Evolutionary conservation across 371 early-diverging fungal genomes (phyloP).

Genomic region (Entomophthora muscae): DNA sequence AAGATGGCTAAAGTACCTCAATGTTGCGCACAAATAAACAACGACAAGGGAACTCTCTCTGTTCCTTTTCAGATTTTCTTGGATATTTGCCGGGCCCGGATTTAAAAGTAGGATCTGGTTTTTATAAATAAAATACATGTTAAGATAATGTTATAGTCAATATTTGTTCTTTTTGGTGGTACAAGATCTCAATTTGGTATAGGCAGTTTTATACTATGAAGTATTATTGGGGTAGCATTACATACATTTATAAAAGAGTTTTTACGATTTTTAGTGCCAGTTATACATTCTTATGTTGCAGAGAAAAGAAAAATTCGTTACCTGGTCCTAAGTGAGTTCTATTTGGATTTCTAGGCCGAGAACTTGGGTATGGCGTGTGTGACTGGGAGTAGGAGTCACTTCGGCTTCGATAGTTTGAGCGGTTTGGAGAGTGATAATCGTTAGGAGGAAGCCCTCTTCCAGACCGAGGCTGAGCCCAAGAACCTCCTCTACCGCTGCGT

Average conservation of each 20-base stretch:
- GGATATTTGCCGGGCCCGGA: background rate
- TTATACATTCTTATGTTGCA: background rate
- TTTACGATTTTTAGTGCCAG: background rate
- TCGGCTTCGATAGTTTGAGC: background rate
- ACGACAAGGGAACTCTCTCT: background rate
- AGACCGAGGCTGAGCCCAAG: background rate
- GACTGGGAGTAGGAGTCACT: background rate
- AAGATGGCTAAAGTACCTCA: background rate
- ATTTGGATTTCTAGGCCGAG: background rate
- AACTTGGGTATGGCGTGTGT: background rate
- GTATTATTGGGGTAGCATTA: background rate
- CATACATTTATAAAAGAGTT: background rate
- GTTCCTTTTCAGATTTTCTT: background rate
- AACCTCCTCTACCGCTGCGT: background rate
- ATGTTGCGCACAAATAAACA: background rate
- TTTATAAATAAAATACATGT: background rate
- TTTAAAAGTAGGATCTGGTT: background rate
- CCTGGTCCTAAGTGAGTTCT: background rate
- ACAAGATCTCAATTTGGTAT: no score
- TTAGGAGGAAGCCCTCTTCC: background rate
- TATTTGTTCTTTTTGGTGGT: background rate
- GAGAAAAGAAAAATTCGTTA: background rate
- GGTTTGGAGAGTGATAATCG: background rate
- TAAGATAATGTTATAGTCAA: background rate
- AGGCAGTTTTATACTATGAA: background rate